Percentiles rank a stretch among this genome's conserved stretches.
These are phyloP conservation scores for Chlorella sp. DNA, from an alignment of 139 green algal species.

Conservation along the genomic window DNA sequence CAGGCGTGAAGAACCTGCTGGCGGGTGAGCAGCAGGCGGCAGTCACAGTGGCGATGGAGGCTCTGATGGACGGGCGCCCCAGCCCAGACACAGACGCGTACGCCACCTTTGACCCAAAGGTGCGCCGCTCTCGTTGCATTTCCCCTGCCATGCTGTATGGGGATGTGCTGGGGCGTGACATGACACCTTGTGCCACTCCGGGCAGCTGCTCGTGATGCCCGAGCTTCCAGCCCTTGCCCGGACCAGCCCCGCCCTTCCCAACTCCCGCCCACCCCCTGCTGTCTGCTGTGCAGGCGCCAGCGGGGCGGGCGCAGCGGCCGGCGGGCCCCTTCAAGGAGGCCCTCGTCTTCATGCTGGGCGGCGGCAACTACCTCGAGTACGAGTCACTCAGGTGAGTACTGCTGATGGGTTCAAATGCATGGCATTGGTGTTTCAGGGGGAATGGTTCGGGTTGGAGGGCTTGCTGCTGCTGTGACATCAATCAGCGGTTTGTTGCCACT, in stretches of 20 bases:
- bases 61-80: conserved; percentile 85
- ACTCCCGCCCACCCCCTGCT: neutral
- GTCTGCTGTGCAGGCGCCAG: conserved; percentile 34
- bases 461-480: too few relatives aligned
- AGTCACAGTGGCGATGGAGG: conserved; percentile 86
- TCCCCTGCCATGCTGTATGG: too few relatives aligned
- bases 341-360: conserved; percentile 98
- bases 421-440: too few relatives aligned
- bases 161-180: too few relatives aligned
- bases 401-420: too few relatives aligned
- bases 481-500: too few relatives aligned
- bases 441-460: too few relatives aligned
- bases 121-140: conserved; percentile 6
- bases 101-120: conserved; percentile 90
- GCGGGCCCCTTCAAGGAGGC: conserved; percentile 79
- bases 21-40: conserved; percentile 75
- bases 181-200: too few relatives aligned
- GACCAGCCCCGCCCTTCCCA: too few relatives aligned
- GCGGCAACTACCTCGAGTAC: conserved; percentile 96
- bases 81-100: conserved; percentile 80
- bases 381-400: conserved; percentile 77
- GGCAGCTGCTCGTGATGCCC: too few relatives aligned
- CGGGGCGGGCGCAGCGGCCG: conserved; percentile 42
- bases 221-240: too few relatives aligned
- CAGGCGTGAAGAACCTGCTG: conserved; percentile 92